Base-by-base conservation (phyloP, 176 grass and related monocot species). In the Pontederia crassipes region DNA sequence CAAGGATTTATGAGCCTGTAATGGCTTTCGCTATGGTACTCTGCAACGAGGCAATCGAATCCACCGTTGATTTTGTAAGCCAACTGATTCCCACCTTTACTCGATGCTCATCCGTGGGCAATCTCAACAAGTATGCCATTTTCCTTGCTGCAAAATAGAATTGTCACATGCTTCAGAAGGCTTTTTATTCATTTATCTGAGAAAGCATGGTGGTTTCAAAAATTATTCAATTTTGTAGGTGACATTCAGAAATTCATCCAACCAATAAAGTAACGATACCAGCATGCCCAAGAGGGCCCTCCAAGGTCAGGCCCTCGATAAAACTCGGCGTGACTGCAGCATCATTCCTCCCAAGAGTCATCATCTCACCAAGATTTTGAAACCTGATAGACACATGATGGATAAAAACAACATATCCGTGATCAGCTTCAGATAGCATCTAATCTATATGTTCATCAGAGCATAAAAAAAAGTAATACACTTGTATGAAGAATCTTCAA, bases 281-380 rank as follows among this genome's bases (percentile, higher is more conserved):
- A 68, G 87, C 87, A 79, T 98, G 93, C 51, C 87, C 93, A 76
- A 98, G 1, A 24, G 81, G 87, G 12, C 93, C 93, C 59, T 92
- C 93, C 64, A 98, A 79, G 48, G 93, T 98, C 45, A 98, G 74
- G 10, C 87, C 87, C n/a, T 89, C 93, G 5, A 92, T 83, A 61
- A 98, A 92, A 72, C 74, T 89, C 15, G 93, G 84, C 20, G 93
- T 80, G 75, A 98, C 70, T 9, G 77, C 87, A 11, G 76, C 87
- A 18, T 98, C 93, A 53, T 75, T 92, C 79, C 59, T 79, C 45
- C 93, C 93, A 11, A 92, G 88, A 1, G 88, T 87, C 93, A 98
- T 98, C 87, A 98, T 98, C 81, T 98, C 93, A 59, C 87, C 87
- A 8, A 98, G 87, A 68, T 98, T 98, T 52, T 98, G 93, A 17